Base-by-base conservation (phyloP, 768 basidiomycete species). In the Kondoa malvinella region DNA sequence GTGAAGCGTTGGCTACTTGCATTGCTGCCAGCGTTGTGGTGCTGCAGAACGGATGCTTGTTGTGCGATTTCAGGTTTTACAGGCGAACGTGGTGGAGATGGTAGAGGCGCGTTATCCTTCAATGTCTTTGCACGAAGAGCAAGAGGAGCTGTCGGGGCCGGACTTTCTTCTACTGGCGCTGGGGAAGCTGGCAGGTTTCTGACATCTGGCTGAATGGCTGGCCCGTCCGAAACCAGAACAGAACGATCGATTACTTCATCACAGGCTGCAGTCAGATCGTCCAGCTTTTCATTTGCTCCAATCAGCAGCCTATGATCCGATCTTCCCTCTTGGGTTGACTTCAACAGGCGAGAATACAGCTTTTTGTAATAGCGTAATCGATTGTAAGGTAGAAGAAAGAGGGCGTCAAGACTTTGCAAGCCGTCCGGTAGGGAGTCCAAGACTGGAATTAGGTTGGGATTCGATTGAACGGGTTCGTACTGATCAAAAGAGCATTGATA, bases 331-430 rank as follows among this genome's bases (percentile, higher is more conserved):
- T 84, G 83, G 1, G 91, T 92, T 74, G 87, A 88, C 77, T 87
- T 89, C 61, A 96, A 79, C 58, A 97, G 79, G 62, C 87, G 84
- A 64, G 83, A 81, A 75, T 97, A 97, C 0, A 97, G 81, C 76
- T 87, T 92, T 74, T 84, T 85, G 80, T 96, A 97, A 77, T 99
- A 97, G 73, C 85, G 85, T 67, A 99, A 78, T 57, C 95, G 84
- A 16, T 80, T 80, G 74, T 85, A 87, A 0, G 95, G 95, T 8
- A 97, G 82, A 15, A 87, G 78, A 79, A 99, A 99, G 26, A 97
- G 80, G 4, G 83, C 79, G 75, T 97, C 94, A 16, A 97, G 79
- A 0, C 89, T 87, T 2, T 72, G 59, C 86, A 86, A 71, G 79
- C 83, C 34, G 82, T 76, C 1, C 79, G 91, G 88, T 73, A 96